A percentile compares a stretch with the other conserved stretches of the same genome.
phyloP scores from a whole-genome alignment of 371 early-diverging fungal species.

The Mucor irregularis region DNA sequence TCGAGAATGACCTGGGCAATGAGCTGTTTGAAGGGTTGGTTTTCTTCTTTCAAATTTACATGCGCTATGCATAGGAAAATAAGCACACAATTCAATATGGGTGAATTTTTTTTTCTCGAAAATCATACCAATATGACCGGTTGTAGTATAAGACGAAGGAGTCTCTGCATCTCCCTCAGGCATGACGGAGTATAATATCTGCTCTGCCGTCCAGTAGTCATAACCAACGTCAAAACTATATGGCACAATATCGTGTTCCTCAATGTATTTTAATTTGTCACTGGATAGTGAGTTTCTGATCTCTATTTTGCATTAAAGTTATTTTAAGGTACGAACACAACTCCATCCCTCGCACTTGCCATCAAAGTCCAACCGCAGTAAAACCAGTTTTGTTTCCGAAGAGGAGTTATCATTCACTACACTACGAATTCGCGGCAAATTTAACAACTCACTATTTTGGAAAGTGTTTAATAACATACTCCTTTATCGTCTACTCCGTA shows the following conservation, averaged over 20 bases:
- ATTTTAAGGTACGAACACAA: neutral
- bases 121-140: slow-evolving; percentile 91
- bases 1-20: slow-evolving; percentile 95
- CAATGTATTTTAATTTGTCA: slow-evolving; percentile 16
- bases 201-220: slow-evolving; percentile 86
- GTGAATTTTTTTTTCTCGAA: no score
- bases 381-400: slow-evolving; percentile 58
- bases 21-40: slow-evolving; percentile 81
- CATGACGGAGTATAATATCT: slow-evolving; percentile 85
- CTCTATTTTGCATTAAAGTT: slow-evolving; percentile 12
- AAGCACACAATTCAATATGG: no score
- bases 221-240: slow-evolving; percentile 65
- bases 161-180: slow-evolving; percentile 79
- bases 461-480: no score
- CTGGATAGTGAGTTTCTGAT: slow-evolving; percentile 41
- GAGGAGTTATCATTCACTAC: slow-evolving; percentile 60
- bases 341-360: no score
- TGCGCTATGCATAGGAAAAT: slow-evolving; percentile 63
- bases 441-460: slow-evolving; percentile 43
- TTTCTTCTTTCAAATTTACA: slow-evolving; percentile 91
- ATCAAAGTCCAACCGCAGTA: slow-evolving; percentile 51
- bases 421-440: slow-evolving; percentile 69
- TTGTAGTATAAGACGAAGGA: slow-evolving; percentile 87
- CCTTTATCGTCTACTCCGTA: no score
- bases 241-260: slow-evolving; percentile 45